phyloP scores from a whole-genome alignment of 306 rosid genomes.

The Abrus precatorius region DNA sequence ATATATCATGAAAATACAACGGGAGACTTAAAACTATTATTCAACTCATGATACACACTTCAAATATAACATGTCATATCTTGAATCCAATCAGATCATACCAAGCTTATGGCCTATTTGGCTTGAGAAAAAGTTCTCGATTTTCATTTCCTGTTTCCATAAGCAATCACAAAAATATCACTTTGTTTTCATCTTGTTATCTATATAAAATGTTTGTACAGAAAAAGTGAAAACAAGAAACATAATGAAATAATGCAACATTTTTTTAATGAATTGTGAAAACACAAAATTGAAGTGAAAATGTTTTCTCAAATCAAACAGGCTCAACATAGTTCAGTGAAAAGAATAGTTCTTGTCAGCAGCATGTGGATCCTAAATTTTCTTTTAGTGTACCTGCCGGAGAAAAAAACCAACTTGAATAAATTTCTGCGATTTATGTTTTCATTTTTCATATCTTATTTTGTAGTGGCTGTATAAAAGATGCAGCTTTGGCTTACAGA shows the following conservation, averaged over 20 bases:
- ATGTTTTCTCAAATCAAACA: constrained; percentile 1
- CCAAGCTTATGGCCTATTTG: constrained; percentile 9
- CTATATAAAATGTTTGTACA: background rate
- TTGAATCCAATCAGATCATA: constrained; percentile 43
- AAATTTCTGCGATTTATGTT: constrained; percentile 2
- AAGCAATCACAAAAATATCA: background rate
- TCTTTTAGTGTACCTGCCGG: background rate
- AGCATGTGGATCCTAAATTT: constrained; percentile 33
- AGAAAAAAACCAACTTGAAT: constrained; percentile 16
- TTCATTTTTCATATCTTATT: background rate
- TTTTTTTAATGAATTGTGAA: background rate
- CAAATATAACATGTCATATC: constrained; percentile 38
- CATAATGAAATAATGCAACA: background rate
- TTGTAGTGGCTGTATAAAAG: background rate
- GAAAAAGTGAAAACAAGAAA: background rate
- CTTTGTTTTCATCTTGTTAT: background rate
- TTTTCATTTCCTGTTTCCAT: constrained; percentile 5
- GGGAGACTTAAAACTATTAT: constrained; percentile 22
- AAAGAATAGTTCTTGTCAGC: constrained; percentile 1
- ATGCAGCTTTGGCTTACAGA: constrained; percentile 11
- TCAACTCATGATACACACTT: constrained; percentile 32
- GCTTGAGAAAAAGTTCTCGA: background rate
- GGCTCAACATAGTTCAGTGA: constrained; percentile 26
- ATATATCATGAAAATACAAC: constrained; percentile 37
- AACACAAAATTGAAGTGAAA: background rate